These are phyloP conservation scores for Hansenula anomala DNA, from an alignment of 1,139 yeast genomes.

Conservation along the genomic window DNA sequence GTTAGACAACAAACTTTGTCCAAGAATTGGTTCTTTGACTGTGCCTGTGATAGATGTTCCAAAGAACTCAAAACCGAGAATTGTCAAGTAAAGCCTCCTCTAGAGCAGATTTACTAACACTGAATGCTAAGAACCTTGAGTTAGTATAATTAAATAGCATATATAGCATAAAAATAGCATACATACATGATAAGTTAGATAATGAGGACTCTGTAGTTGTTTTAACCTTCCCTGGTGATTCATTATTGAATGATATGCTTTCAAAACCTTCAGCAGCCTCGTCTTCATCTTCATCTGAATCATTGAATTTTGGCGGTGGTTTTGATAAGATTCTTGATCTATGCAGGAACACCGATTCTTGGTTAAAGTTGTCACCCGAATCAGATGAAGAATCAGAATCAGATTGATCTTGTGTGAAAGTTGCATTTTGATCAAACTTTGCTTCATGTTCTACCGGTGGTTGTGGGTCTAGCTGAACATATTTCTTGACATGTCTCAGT, in stretches of 20 bases:
- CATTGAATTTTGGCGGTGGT: slow-evolving; percentile 14
- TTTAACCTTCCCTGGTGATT: not conserved
- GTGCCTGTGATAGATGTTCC: slow-evolving; percentile 47
- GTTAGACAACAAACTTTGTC: slow-evolving; percentile 40
- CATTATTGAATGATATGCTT: not conserved
- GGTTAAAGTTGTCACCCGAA: slow-evolving; percentile 2
- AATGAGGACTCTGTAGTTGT: slow-evolving; percentile 13
- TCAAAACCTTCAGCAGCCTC: not conserved
- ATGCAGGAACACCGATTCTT: slow-evolving; percentile 18
- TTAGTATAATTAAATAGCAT: not conserved
- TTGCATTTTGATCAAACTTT: not conserved
- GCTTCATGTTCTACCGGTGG: too few species aligned
- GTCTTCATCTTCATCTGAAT: slow-evolving; percentile 18
- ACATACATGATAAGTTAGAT: slow-evolving; percentile 21
- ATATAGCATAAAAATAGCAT: slow-evolving; percentile 6
- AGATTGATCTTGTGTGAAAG: slow-evolving; percentile 1
- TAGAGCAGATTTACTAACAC: slow-evolving; percentile 39
- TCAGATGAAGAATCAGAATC: slow-evolving; percentile 1
- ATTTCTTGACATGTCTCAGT: not conserved
- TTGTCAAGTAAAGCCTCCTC: slow-evolving; percentile 38
- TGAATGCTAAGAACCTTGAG: slow-evolving; percentile 22
- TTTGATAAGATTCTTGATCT: slow-evolving; percentile 19
- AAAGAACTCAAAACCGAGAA: slow-evolving; percentile 19
- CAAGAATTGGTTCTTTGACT: slow-evolving; percentile 59
- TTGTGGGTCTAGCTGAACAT: not conserved